These are phyloP conservation scores for Parsonsia alboflavescens DNA, from an alignment of 257 asterid genomes.

Conservation along the genomic window DNA sequence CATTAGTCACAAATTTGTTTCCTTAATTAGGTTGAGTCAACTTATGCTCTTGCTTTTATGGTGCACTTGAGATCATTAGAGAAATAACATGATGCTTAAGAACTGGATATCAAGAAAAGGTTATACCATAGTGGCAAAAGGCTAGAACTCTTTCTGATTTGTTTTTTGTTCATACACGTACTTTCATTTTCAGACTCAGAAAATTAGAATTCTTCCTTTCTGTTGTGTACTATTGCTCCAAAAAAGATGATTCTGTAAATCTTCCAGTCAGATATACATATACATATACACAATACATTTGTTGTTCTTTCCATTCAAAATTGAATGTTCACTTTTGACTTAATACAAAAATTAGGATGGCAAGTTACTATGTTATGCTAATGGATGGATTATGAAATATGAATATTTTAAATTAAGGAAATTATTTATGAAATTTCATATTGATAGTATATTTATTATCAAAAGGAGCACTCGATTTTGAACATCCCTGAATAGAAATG, in stretches of 20 bases:
- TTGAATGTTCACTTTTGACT: too few species aligned
- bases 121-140: background rate
- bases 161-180: background rate
- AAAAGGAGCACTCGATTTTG: background rate
- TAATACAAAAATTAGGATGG: too few species aligned
- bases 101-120: background rate
- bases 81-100: background rate
- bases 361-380: background rate
- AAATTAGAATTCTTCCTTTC: background rate
- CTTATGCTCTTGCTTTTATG: background rate
- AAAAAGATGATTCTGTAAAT: background rate
- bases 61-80: background rate
- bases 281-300: too few species aligned
- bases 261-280: too few species aligned
- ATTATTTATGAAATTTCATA: background rate
- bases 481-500: background rate
- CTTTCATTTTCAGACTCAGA: background rate
- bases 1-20: background rate
- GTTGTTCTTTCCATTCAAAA: too few species aligned
- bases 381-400: background rate
- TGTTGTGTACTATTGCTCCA: background rate
- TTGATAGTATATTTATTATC: background rate
- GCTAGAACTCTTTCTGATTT: background rate
- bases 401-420: background rate
- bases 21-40: background rate